A percentile compares a stretch with the other conserved stretches of the same genome.
phyloP scores from a whole-genome alignment of 2,329 filamentous ascomycete species.

The Diaporthe longicolla region DNA sequence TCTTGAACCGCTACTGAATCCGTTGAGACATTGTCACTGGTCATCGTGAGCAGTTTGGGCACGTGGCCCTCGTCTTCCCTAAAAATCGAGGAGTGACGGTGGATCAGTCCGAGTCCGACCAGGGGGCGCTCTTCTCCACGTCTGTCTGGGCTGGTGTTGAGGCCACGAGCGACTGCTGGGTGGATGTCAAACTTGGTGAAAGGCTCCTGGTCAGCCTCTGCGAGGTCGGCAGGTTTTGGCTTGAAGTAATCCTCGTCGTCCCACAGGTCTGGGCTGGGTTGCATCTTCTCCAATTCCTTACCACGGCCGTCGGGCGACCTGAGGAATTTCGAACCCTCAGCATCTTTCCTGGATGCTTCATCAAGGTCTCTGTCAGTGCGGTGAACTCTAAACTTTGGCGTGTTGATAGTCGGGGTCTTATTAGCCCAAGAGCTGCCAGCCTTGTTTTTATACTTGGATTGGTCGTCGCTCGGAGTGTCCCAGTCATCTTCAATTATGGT shows the following conservation, averaged over 20 bases:
- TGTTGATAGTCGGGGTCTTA: background rate
- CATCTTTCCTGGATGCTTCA: background rate
- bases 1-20: constrained; percentile 42
- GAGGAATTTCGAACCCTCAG: background rate
- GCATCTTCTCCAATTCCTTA: constrained; percentile 42
- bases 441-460: constrained; percentile 16
- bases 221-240: constrained; percentile 42
- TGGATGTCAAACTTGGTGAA: constrained; percentile 46
- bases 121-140: constrained; percentile 44
- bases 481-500: constrained; percentile 2
- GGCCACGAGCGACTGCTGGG: constrained; percentile 44
- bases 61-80: constrained; percentile 50
- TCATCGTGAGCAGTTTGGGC: constrained; percentile 50
- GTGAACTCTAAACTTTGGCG: background rate
- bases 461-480: constrained; percentile 2
- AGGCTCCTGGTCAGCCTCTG: constrained; percentile 11
- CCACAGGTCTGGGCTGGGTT: constrained; percentile 47
- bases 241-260: constrained; percentile 48
- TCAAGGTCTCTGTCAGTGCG: background rate
- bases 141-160: constrained; percentile 40
- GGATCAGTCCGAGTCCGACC: constrained; percentile 49
- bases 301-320: constrained; percentile 41
- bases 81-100: constrained; percentile 47
- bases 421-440: background rate
- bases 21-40: constrained; percentile 44